Percentiles rank a stretch among this genome's conserved stretches.
phyloP scores from a whole-genome alignment of 179 eudicot species.

The Pouteria campechiana region DNA sequence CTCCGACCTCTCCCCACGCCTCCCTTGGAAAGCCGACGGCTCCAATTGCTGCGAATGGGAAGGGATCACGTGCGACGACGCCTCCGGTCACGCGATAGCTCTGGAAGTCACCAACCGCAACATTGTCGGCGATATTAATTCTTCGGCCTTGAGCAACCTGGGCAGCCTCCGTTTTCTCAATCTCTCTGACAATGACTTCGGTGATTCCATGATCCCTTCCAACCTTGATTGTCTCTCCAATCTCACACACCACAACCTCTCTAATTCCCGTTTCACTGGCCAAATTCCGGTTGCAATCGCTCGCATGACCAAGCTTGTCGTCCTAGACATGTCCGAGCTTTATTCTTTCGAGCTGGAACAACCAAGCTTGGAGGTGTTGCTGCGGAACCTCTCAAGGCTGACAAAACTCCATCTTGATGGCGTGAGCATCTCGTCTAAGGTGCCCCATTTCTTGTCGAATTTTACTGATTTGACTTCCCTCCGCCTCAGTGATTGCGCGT shows the following conservation, averaged over 20 bases:
- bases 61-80: no score
- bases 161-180: no score
- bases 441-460: slow-evolving; percentile 16
- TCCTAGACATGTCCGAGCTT: slow-evolving; percentile 31
- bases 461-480: slow-evolving; percentile 15
- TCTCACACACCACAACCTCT: slow-evolving; percentile 28
- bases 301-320: slow-evolving; percentile 12
- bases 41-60: no score
- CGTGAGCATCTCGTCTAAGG: slow-evolving; percentile 7
- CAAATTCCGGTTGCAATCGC: slow-evolving; percentile 26
- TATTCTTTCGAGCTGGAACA: slow-evolving; percentile 11
- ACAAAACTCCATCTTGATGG: slow-evolving; percentile 20
- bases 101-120: no score
- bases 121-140: no score
- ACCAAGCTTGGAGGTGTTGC: slow-evolving; percentile 14
- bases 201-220: no score
- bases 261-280: slow-evolving; percentile 23
- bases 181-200: no score
- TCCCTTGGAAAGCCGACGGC: no score
- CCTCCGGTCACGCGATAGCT: no score
- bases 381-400: slow-evolving; percentile 16
- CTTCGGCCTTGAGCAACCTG: no score
- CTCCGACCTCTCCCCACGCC: no score
- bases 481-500: slow-evolving; percentile 9
- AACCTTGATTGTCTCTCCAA: slow-evolving; percentile 13